phyloP scores from a whole-genome alignment of 306 rosid species.

The Crataegus laevigata region DNA sequence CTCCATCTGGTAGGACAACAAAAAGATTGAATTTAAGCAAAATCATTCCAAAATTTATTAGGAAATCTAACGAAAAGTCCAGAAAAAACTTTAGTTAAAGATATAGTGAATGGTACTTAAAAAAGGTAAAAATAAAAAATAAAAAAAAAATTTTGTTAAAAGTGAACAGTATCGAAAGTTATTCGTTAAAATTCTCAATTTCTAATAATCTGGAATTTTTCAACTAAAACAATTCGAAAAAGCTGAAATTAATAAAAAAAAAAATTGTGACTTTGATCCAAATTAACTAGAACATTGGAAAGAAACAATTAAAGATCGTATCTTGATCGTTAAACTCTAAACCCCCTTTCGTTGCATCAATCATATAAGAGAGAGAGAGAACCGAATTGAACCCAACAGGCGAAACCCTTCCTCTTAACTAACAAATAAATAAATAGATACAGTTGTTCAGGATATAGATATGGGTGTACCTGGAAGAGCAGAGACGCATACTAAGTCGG shows the following conservation, averaged over 20 bases:
- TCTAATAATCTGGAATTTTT: not conserved
- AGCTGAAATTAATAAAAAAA: not conserved
- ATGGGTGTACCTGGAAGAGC: not conserved
- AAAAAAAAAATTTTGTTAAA: too few species aligned
- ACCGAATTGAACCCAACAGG: not conserved
- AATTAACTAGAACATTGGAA: not conserved
- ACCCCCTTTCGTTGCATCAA: too few species aligned
- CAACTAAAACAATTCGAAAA: not conserved
- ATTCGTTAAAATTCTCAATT: too few species aligned
- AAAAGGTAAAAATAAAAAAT: too few species aligned
- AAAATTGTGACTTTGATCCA: not conserved
- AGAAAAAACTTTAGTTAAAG: too few species aligned
- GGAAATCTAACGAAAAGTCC: too few species aligned
- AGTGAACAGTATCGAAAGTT: too few species aligned
- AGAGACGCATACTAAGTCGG: not conserved
- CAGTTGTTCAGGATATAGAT: not conserved
- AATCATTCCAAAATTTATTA: not conserved
- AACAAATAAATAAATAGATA: not conserved
- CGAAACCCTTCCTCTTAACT: not conserved
- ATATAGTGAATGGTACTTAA: too few species aligned
- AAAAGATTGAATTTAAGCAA: not conserved
- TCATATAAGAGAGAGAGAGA: not conserved
- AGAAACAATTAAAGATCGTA: not conserved
- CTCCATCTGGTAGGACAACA: constrained; percentile 16
- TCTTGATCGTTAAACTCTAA: too few species aligned